Conservation (phyloP, 2,329 filamentous ascomycete genomes). For the Colletotrichum orbiculare region DNA sequence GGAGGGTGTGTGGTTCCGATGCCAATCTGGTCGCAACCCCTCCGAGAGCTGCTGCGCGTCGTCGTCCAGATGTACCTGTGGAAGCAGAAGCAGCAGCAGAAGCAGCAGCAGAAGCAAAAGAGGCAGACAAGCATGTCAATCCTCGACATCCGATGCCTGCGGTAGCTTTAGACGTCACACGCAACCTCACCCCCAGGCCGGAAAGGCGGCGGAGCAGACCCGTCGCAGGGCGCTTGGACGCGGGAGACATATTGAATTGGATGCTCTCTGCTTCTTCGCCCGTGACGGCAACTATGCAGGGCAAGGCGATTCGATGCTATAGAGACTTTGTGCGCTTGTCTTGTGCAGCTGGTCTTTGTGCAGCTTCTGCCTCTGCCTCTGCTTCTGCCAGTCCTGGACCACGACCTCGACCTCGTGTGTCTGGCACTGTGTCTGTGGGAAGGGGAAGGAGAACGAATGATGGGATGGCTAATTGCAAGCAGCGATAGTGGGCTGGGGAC, state of each 20-base stretch:
- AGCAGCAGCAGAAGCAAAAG: too few species aligned
- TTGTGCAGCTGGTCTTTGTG: too few species aligned
- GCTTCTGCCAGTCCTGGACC: too few species aligned
- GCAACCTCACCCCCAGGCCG: conserved; percentile 24
- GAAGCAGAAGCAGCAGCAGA: not conserved
- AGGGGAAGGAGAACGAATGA: conserved; percentile 27
- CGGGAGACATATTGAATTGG: conserved; percentile 40
- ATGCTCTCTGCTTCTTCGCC: too few species aligned
- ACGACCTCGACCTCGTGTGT: too few species aligned
- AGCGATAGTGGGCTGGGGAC: conserved; percentile 23
- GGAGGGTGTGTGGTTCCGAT: conserved; percentile 42
- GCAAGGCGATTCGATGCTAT: too few species aligned
- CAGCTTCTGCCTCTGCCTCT: too few species aligned
- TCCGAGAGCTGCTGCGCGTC: not conserved
- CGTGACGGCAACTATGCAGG: too few species aligned
- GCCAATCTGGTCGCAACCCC: conserved; percentile 32
- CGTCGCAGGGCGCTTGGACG: conserved; percentile 44
- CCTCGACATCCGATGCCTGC: conserved; percentile 5
- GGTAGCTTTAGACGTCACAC: conserved; percentile 37
- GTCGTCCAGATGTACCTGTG: conserved; percentile 13
- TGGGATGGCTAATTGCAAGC: conserved; percentile 35
- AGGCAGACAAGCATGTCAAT: too few species aligned
- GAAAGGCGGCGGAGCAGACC: conserved; percentile 39
- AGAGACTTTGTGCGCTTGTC: too few species aligned
- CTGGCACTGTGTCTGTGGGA: not conserved